These are phyloP conservation scores for Phaffomyces thermotolerans DNA, from an alignment of 805 yeast genomes.

Conservation along the genomic window DNA sequence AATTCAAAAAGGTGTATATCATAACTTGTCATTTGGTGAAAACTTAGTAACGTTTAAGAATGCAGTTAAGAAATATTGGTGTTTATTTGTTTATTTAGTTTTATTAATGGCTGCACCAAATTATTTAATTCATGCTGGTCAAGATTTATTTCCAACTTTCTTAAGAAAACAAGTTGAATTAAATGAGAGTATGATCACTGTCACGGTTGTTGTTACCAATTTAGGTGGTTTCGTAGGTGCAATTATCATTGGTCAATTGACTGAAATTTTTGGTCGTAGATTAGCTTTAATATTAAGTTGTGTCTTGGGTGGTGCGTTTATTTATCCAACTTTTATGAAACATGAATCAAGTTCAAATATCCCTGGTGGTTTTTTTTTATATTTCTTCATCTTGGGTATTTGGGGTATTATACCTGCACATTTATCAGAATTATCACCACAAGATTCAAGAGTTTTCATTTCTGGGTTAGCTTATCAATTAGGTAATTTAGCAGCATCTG, in stretches of 20 bases:
- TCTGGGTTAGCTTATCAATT: slow-evolving; percentile 61
- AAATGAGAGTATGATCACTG: slow-evolving; percentile 43
- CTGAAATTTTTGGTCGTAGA: slow-evolving; percentile 59
- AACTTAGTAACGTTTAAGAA: slow-evolving; percentile 11
- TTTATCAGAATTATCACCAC: slow-evolving; percentile 58
- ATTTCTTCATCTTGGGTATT: slow-evolving; percentile 60
- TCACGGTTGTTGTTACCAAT: slow-evolving; percentile 54
- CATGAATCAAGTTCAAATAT: slow-evolving; percentile 34
- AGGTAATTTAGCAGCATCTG: slow-evolving; percentile 67
- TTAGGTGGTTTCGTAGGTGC: slow-evolving; percentile 66
- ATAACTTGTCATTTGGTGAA: slow-evolving; percentile 19
- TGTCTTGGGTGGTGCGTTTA: slow-evolving; percentile 49
- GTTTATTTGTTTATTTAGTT: slow-evolving; percentile 47
- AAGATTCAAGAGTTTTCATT: slow-evolving; percentile 54
- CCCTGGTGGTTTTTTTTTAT: slow-evolving; percentile 59
- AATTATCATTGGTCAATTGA: slow-evolving; percentile 44
- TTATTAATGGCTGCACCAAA: slow-evolving; percentile 65
- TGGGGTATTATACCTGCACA: slow-evolving; percentile 71
- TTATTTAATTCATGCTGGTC: slow-evolving; percentile 67
- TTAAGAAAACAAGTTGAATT: slow-evolving; percentile 46
- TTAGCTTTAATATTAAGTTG: slow-evolving; percentile 44
- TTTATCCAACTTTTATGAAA: slow-evolving; percentile 51
- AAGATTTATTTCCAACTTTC: slow-evolving; percentile 64
- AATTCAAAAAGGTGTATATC: slow-evolving; percentile 21
- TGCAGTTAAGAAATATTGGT: slow-evolving; percentile 42